Evolutionary conservation across 345 rosid genomes (phyloP).

Genomic region (Syzygium jambos): DNA sequence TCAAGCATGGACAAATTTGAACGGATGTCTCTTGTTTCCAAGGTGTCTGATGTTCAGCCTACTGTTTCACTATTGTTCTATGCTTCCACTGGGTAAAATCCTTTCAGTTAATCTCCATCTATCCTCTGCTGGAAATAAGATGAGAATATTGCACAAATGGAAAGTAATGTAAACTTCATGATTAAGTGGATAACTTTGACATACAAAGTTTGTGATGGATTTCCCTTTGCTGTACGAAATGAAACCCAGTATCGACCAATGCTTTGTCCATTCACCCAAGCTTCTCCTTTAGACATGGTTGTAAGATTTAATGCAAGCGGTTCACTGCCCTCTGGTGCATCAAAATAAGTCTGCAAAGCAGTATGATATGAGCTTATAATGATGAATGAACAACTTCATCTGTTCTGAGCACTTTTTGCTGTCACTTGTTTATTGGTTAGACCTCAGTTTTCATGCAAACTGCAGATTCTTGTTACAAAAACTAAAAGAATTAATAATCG

Average conservation of each 20-base stretch:
- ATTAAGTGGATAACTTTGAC: not conserved
- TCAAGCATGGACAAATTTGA: not conserved
- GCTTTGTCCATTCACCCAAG: conserved; percentile 78
- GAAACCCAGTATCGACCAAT: conserved; percentile 90
- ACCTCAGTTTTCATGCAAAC: not conserved
- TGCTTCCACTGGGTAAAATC: not conserved
- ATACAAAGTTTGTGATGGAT: conserved; percentile 62
- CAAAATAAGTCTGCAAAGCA: conserved; percentile 39
- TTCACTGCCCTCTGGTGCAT: conserved; percentile 40
- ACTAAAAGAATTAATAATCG: not conserved
- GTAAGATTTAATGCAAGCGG: conserved; percentile 52
- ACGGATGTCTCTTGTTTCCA: not conserved
- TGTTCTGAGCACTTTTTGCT: not conserved
- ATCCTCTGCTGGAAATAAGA: not conserved
- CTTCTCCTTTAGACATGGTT: conserved; percentile 85
- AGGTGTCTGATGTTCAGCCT: not conserved
- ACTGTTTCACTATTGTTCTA: not conserved
- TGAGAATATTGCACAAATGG: not conserved
- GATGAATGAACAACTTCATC: not conserved
- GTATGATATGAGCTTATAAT: not conserved
- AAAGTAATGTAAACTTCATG: not conserved
- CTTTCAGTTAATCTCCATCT: not conserved
- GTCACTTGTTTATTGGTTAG: not conserved
- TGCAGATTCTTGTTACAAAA: not conserved
- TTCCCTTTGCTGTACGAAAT: conserved; percentile 44